Conservation (phyloP, 192 early-diverging fungal genomes). For the Powellomyces hirtus region DNA sequence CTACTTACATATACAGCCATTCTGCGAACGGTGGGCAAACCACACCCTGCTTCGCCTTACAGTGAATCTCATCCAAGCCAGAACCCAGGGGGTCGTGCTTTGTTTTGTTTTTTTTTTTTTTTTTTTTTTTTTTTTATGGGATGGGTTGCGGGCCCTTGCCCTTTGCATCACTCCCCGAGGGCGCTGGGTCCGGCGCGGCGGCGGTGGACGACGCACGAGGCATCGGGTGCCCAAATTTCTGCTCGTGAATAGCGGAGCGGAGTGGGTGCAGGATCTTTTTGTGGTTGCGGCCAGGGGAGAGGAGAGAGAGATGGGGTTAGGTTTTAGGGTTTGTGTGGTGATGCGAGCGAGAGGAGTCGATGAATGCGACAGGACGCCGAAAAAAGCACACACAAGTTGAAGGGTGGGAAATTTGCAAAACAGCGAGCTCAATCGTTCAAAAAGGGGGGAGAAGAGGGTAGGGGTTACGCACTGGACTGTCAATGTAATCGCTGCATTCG, state of each 20-base stretch:
- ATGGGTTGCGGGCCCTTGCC: not conserved
- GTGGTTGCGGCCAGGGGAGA: too few relatives aligned
- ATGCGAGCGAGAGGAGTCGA: not conserved
- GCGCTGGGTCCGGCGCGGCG: not conserved
- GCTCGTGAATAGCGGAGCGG: not conserved
- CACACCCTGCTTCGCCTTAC: too few relatives aligned
- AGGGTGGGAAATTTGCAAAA: not conserved
- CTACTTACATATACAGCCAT: too few relatives aligned
- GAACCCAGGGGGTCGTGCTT: too few relatives aligned
- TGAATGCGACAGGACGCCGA: not conserved
- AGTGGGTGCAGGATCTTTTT: not conserved
- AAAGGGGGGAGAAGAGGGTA: not conserved
- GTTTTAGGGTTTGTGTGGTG: too few relatives aligned
- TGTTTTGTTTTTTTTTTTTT: too few relatives aligned
- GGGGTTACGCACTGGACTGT: not conserved
- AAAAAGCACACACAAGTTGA: not conserved
- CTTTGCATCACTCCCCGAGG: not conserved
- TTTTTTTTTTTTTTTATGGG: too few relatives aligned
- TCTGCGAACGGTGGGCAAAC: too few relatives aligned
- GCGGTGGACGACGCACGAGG: not conserved
- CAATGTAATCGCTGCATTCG: not conserved
- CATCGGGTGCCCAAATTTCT: slow-evolving; percentile 1
- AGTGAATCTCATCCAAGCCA: too few relatives aligned
- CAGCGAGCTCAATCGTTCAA: not conserved
- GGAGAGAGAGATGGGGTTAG: too few relatives aligned